Base-by-base conservation (phyloP, 139 green algal genomes). In the Zygnema circumcarinatum region DNA sequence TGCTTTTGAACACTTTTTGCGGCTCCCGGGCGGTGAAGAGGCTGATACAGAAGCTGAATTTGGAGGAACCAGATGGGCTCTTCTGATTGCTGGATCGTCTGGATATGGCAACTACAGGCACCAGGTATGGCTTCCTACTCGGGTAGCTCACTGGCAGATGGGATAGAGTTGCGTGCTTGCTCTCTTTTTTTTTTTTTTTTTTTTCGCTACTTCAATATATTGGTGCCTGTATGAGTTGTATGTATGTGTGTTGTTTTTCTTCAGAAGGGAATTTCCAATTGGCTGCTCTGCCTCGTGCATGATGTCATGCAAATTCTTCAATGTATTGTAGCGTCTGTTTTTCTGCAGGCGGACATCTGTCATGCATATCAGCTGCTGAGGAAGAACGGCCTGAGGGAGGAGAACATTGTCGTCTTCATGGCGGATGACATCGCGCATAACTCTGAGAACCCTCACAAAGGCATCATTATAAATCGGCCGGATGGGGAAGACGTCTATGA, bases 41-140 rank as follows among this genome's bases (percentile, higher is more conserved):
- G 52, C 47, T n/a, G 47, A 3, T 81, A 11, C 3, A 76, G 76
- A 42, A 83, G 32, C 11, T 11, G 32, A 16, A n/a, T 42, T 42
- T 83, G 40, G 79, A 7, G 84, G 84, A 7, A 90, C 79, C 36
- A 94, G 96, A 35, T 98, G 96, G 95, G 96, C 96, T 0, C 84
- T 99, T 0, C 81, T 99, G 0, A 92, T 99, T 33, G 96, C 96
- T 1, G 96, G 96, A 16, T 96, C 93, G 2, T 52, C 80, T 0
- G 95, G 95, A 20, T 97, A 90, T 78, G 93, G 93, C 47, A 99
- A 99, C 86, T 98, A 98, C 85, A 89, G 96, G 1, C 96, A 98
- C 87, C 95, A 98, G 56, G 94, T 97, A n/a, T 31, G 38, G 62
- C 11, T 76, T 7, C 3, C 3, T 7, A 20, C 68, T 76, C 11